A percentile compares a stretch with the other conserved stretches of the same genome.
Evolutionary conservation across 1,284 basidiomycete genomes (phyloP).

Genomic region (Cutaneotrichosporon sp.): DNA sequence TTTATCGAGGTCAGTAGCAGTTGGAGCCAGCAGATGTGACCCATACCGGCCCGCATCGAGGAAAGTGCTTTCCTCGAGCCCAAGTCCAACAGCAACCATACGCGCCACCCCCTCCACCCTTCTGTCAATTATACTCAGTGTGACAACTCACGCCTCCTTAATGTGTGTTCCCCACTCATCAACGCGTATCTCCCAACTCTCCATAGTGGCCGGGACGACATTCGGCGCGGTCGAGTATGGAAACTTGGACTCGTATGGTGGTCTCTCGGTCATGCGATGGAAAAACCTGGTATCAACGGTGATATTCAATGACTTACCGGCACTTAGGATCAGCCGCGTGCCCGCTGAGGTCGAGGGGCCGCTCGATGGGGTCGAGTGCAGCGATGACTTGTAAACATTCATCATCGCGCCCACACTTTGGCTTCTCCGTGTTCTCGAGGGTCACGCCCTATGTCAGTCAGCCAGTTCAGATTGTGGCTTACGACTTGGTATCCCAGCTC

Average conservation of each 20-base stretch:
- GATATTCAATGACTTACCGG: slow-evolving; percentile 50
- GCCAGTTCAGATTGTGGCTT: slow-evolving; percentile 5
- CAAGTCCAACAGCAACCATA: slow-evolving; percentile 79
- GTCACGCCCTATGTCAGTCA: slow-evolving; percentile 67
- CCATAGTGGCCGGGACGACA: slow-evolving; percentile 66
- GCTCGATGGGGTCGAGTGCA: slow-evolving; percentile 65
- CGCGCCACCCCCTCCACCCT: slow-evolving; percentile 76
- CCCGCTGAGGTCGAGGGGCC: slow-evolving; percentile 67
- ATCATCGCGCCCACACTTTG: slow-evolving; percentile 66
- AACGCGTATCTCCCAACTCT: slow-evolving; percentile 65
- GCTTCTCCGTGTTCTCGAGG: slow-evolving; percentile 88
- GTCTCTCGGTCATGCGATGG: slow-evolving; percentile 75
- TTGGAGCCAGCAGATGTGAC: slow-evolving; percentile 86
- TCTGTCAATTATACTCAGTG: slow-evolving; percentile 11
- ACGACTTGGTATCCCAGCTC: slow-evolving; percentile 62
- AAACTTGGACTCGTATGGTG: slow-evolving; percentile 74
- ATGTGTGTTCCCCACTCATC: slow-evolving; percentile 79
- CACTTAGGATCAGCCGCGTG: slow-evolving; percentile 87
- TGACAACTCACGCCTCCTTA: slow-evolving; percentile 69
- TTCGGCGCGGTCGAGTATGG: slow-evolving; percentile 74
- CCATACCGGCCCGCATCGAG: slow-evolving; percentile 76
- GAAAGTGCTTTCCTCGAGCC: slow-evolving; percentile 66
- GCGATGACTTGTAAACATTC: slow-evolving; percentile 50
- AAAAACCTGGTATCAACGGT: slow-evolving; percentile 61
- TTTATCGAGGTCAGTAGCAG: slow-evolving; percentile 77